These are phyloP conservation scores for Fraxinus latifolia DNA, from an alignment of 305 asterid species.

Conservation along the genomic window DNA sequence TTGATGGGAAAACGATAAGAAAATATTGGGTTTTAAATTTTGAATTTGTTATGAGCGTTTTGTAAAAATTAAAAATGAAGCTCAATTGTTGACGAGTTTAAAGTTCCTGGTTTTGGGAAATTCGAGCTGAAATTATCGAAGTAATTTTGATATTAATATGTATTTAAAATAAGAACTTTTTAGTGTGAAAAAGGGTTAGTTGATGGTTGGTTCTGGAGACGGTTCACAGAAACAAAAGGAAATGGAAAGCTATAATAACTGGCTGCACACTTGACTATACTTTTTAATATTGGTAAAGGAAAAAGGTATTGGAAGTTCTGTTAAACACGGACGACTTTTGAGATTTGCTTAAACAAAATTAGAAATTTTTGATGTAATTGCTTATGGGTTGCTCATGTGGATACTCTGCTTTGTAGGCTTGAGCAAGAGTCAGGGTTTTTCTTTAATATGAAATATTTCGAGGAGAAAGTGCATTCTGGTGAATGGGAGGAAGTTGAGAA, in stretches of 20 bases:
- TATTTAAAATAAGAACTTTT: background rate
- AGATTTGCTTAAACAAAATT: background rate
- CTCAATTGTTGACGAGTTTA: constrained; percentile 15
- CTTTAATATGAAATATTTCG: constrained; percentile 78
- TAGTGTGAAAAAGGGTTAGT: constrained; percentile 5
- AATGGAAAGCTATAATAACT: background rate
- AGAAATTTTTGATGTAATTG: constrained; percentile 1
- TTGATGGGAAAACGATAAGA: constrained; percentile 15
- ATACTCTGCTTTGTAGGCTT: constrained; percentile 41
- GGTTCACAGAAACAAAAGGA: background rate
- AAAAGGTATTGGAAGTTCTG: constrained; percentile 3
- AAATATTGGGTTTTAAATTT: constrained; percentile 26
- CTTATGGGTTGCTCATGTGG: background rate
- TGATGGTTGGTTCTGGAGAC: background rate
- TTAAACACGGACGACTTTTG: background rate
- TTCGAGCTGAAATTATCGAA: constrained; percentile 6
- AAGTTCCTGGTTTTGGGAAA: background rate
- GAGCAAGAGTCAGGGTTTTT: constrained; percentile 84
- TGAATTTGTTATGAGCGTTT: background rate
- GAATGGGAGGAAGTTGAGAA: constrained; percentile 91
- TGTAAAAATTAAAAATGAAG: background rate
- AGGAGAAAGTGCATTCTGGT: constrained; percentile 79
- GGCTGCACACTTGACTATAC: background rate
- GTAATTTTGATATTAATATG: constrained; percentile 7
- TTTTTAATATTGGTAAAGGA: background rate